Evolutionary conservation across 2,329 filamentous ascomycete species (phyloP), one percentile per base, ranked within the genome.

Genomic region (Aspergillus hortae): DNA sequence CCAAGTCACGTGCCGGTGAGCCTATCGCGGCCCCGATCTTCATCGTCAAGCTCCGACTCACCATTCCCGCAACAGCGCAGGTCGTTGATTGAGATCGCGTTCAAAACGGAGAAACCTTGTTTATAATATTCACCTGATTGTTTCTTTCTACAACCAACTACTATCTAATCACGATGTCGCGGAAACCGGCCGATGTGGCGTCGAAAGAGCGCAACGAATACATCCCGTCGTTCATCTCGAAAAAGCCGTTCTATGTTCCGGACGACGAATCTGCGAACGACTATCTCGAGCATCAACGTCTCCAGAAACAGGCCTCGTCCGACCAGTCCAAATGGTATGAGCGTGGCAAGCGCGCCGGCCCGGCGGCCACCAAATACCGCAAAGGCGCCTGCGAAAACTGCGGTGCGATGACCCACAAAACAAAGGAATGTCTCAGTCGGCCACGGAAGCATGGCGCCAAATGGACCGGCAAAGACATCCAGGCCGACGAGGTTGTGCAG

Each of bases 341-440:
- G 55, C 87, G 94, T 41, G 91, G 91, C 48, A 88, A 88, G 74
- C 92, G 90, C 68, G 75, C 83, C 10, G 91, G 89, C 0, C 90
- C 90, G 4, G 91, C 91, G 1, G 91, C 92, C 46, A 99, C 94
- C 60, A 99, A 96, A 68, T 99, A 89, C 70, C 89, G 95, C 60
- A 99, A 97, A 77, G 94, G 95, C 67, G 92, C 94, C 48, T 99
- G 94, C 75, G 92, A 97, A 74, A 99, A 99, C 74, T 99, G 94
- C 76, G 94, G 94, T 64, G 87, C 91, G 52, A 95, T 97, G 89
- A 91, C 89, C 59, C 94, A 99, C 75, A 95, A 95, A 74, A 88
- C 85, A 48, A 96, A 95, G 68, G 92, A 97, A 67, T 99, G 94
- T 67, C 75, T 99, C 46, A 90, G 87, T 65, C 83, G 94, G 49